A percentile compares a stretch with the other conserved stretches of the same genome.
Evolutionary conservation across 345 rosid genomes (phyloP).

Genomic region (Populus nigra): DNA sequence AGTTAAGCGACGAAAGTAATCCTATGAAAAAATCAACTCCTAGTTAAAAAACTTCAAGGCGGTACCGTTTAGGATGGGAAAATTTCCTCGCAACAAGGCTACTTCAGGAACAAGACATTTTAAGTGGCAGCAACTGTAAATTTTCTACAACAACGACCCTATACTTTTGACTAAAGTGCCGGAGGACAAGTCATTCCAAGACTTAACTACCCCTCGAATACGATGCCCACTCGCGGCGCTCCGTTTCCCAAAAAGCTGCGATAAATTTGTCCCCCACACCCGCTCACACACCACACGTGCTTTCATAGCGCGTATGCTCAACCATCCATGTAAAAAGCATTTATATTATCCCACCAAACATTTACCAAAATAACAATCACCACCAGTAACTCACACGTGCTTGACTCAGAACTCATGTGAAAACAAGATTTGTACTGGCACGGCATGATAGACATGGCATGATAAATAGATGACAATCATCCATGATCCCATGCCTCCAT

Average conservation of each 20-base stretch:
- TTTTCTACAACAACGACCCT: neutral
- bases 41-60: neutral
- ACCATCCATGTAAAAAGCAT: neutral
- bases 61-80: neutral
- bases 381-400: neutral
- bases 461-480: constrained; percentile 13
- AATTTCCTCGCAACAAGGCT: neutral
- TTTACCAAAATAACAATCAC: neutral
- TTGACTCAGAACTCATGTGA: neutral
- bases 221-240: constrained; percentile 16
- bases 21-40: no score
- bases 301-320: neutral
- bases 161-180: neutral
- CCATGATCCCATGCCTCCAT: neutral
- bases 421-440: neutral
- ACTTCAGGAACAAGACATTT: neutral
- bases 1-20: neutral
- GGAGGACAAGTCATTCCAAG: neutral
- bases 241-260: neutral
- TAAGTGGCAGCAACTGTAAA: constrained; percentile 3
- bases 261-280: no score
- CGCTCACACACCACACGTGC: neutral
- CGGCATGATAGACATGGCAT: constrained; percentile 5
- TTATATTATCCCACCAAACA: neutral
- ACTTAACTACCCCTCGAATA: neutral